Evolutionary conservation across 352 stramenopile species (phyloP).

Genomic region (Phytophthora pluvialis): DNA sequence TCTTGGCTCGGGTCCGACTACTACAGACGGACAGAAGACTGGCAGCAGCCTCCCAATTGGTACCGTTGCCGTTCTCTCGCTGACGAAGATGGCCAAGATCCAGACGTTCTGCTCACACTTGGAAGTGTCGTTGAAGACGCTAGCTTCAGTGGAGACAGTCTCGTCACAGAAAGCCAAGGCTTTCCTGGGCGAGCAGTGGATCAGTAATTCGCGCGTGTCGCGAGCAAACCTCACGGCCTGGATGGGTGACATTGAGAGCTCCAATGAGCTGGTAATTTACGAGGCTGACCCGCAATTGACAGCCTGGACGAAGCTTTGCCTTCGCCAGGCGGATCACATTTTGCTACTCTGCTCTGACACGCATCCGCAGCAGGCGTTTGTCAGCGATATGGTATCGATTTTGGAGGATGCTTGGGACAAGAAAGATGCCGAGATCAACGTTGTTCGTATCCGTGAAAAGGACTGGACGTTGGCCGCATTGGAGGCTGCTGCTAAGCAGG

Average conservation of each 20-base stretch:
- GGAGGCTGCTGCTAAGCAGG: constrained; percentile 47
- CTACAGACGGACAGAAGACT: constrained; percentile 27
- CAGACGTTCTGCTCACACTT: constrained; percentile 79
- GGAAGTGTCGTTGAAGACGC: constrained; percentile 62
- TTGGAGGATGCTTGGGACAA: constrained; percentile 74
- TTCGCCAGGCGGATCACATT: constrained; percentile 87
- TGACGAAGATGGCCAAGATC: constrained; percentile 80
- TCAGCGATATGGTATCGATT: constrained; percentile 77
- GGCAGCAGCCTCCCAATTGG: constrained; percentile 55
- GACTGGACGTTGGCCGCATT: constrained; percentile 76
- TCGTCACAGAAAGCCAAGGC: constrained; percentile 74
- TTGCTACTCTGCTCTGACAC: constrained; percentile 81
- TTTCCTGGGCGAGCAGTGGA: constrained; percentile 75
- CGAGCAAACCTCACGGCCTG: constrained; percentile 77
- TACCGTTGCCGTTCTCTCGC: constrained; percentile 78
- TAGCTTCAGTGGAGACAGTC: constrained; percentile 70
- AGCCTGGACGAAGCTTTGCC: constrained; percentile 83
- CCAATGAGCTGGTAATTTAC: constrained; percentile 82
- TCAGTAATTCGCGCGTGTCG: constrained; percentile 66
- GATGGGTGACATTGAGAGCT: constrained; percentile 84
- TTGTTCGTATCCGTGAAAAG: constrained; percentile 80
- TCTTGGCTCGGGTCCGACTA: constrained; percentile 43
- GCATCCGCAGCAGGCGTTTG: constrained; percentile 65
- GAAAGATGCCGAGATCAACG: constrained; percentile 76
- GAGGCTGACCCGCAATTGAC: constrained; percentile 77